Percentiles rank a stretch among this genome's conserved stretches.
These are phyloP conservation scores for Iberis amara DNA, from an alignment of 441 rosid genomes.

Conservation along the genomic window DNA sequence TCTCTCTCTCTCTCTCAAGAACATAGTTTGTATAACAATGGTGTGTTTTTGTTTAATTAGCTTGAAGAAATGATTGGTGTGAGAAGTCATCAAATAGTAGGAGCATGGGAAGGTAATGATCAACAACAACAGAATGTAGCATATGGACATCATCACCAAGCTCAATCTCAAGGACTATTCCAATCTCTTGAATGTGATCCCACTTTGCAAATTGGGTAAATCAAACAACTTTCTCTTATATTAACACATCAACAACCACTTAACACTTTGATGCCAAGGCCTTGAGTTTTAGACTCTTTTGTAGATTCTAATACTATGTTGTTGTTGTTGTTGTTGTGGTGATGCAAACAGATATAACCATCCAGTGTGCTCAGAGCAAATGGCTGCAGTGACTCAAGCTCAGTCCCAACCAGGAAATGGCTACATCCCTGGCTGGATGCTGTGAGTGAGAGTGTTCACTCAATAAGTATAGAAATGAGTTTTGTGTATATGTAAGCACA, in stretches of 20 bases:
- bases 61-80: slow-evolving; percentile 60
- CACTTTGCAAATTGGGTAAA: slow-evolving; percentile 92
- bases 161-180: slow-evolving; percentile 63
- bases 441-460: slow-evolving; percentile 32
- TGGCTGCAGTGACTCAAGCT: slow-evolving; percentile 43
- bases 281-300: background rate
- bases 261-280: background rate
- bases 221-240: slow-evolving; percentile 3
- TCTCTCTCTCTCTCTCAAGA: background rate
- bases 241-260: background rate
- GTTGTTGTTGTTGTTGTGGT: slow-evolving; percentile 30
- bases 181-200: slow-evolving; percentile 86
- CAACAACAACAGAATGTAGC: slow-evolving; percentile 49
- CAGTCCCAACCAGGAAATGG: slow-evolving; percentile 59
- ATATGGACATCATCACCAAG: slow-evolving; percentile 59
- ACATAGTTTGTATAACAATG: too few relatives aligned
- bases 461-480: background rate
- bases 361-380: slow-evolving; percentile 61
- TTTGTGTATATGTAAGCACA: slow-evolving; percentile 31
- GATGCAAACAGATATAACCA: slow-evolving; percentile 34
- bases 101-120: slow-evolving; percentile 69
- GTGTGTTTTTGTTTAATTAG: slow-evolving; percentile 34
- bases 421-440: slow-evolving; percentile 98
- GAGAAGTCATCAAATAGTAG: slow-evolving; percentile 46
- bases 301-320: slow-evolving; percentile 3